phyloP scores from a whole-genome alignment of 495 filamentous ascomycete species.

The Penicillium manginii region DNA sequence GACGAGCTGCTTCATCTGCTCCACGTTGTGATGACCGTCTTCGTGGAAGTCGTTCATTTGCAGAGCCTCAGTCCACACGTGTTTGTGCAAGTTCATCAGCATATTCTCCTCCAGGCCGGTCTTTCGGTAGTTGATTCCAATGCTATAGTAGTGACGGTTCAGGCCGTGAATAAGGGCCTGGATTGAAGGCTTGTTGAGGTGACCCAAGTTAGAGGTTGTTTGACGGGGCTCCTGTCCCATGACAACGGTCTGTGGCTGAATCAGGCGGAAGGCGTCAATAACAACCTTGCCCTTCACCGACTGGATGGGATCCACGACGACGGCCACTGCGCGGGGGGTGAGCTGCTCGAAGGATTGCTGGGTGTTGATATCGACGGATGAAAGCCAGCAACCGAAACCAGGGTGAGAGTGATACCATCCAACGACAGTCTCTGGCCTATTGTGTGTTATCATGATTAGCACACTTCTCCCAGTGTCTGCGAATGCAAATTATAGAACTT shows the following conservation, averaged over 20 bases:
- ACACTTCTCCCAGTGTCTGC: neutral
- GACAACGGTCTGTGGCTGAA: slow-evolving; percentile 98
- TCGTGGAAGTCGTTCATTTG: slow-evolving; percentile 95
- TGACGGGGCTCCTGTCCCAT: slow-evolving; percentile 98
- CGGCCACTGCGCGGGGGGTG: slow-evolving; percentile 91
- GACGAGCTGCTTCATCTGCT: slow-evolving; percentile 84
- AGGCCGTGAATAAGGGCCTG: slow-evolving; percentile 98
- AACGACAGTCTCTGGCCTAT: slow-evolving; percentile 91
- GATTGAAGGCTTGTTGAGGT: slow-evolving; percentile 98
- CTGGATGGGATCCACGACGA: slow-evolving; percentile 98
- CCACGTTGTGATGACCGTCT: slow-evolving; percentile 81
- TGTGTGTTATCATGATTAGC: slow-evolving; percentile 6
- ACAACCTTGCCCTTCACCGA: slow-evolving; percentile 99
- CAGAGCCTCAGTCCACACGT: slow-evolving; percentile 96
- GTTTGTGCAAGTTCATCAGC: slow-evolving; percentile 99
- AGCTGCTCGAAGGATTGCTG: slow-evolving; percentile 99
- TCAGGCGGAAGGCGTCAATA: slow-evolving; percentile 98
- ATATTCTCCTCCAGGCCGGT: slow-evolving; percentile 98
- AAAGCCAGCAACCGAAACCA: slow-evolving; percentile 98
- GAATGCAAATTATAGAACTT: slow-evolving; percentile 35
- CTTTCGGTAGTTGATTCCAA: slow-evolving; percentile 97
- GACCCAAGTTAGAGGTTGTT: slow-evolving; percentile 95
- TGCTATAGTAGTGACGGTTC: slow-evolving; percentile 98
- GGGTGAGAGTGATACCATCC: slow-evolving; percentile 99
- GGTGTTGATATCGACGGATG: slow-evolving; percentile 98